Base-by-base conservation (phyloP, 2,329 filamentous ascomycete species). In the Dothiorella sarmentorum region DNA sequence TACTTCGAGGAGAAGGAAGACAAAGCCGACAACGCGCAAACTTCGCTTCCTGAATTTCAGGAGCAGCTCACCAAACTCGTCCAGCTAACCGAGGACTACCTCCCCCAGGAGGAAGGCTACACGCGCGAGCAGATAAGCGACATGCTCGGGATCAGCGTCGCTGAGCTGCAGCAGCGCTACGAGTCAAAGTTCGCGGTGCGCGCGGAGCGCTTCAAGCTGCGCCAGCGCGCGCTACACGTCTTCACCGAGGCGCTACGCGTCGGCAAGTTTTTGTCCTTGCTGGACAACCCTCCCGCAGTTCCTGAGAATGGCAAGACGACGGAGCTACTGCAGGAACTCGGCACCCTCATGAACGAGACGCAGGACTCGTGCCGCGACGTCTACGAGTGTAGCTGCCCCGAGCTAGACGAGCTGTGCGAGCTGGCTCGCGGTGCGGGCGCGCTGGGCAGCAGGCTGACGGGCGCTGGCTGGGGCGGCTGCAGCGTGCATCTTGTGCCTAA, bases 391-490 rank as follows among this genome's bases (percentile, higher is more conserved):
- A 94, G 89, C 67, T 96, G 90, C 67, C 86, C 89, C 0, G 92
- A 97, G 74, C 83, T 97, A n/a, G 93, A 99, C 71, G 82, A 90
- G 62, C 83, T 99, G 35, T 97, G 93, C 73, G 73, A 80, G 37
- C 87, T 97, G 64, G 92, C 92, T 0, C 81, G 86, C 26, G 80
- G 78, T 15, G 89, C 89, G 0, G 94, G 94, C 2, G 85, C 89
- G 17, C 91, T 91, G 70, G 94, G 93, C 26, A 91, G 89, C 65
- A 81, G 93, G 24, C 76, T 97, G 65, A 97, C 93, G 0, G 94
- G 94, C 37, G 94, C 94, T 0, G 94, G 94, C 3, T 99, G 94
- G 94, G 94, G 94, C 62, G 94, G 94, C 2, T 97, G 94, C 76
- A 94, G 85, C 61, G 93, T 99, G 60, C 94, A 99, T 76, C 82